phyloP scores from a whole-genome alignment of 1,284 basidiomycete genomes.

The Pterulicium gracile region DNA sequence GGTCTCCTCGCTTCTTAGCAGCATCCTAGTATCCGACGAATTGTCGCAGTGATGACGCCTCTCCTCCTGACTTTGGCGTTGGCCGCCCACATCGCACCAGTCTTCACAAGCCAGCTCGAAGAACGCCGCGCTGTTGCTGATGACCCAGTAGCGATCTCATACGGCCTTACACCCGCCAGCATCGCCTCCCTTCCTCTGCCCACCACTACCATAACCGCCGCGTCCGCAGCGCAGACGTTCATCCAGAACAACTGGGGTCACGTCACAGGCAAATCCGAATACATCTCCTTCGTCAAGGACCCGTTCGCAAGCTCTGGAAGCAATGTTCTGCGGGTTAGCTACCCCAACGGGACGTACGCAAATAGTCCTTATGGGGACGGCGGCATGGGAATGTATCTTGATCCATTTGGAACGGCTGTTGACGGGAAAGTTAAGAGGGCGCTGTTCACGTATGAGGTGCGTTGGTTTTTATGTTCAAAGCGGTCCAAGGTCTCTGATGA shows the following conservation, averaged over 20 bases:
- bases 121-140: constrained; percentile 4
- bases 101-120: no score
- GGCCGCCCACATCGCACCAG: no score
- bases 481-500: not conserved
- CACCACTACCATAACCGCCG: constrained; percentile 3
- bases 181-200: constrained; percentile 4
- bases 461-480: not conserved
- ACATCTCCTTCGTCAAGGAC: constrained; percentile 4
- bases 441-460: constrained; percentile 6
- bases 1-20: no score
- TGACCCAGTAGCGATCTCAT: constrained; percentile 10
- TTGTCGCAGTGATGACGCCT: no score
- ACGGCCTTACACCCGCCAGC: constrained; percentile 1
- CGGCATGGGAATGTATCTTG: constrained; percentile 2
- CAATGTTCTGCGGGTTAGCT: constrained; percentile 1
- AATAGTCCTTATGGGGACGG: constrained; percentile 3
- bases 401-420: constrained; percentile 2
- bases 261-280: constrained; percentile 1
- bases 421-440: constrained; percentile 5
- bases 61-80: no score
- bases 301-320: not conserved
- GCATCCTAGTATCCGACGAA: no score
- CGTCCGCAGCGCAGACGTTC: constrained; percentile 3
- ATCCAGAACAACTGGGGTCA: constrained; percentile 6
- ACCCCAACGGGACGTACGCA: constrained; percentile 5